Conservation (phyloP, 441 rosid genomes). For the Flueggea neowawraea region DNA sequence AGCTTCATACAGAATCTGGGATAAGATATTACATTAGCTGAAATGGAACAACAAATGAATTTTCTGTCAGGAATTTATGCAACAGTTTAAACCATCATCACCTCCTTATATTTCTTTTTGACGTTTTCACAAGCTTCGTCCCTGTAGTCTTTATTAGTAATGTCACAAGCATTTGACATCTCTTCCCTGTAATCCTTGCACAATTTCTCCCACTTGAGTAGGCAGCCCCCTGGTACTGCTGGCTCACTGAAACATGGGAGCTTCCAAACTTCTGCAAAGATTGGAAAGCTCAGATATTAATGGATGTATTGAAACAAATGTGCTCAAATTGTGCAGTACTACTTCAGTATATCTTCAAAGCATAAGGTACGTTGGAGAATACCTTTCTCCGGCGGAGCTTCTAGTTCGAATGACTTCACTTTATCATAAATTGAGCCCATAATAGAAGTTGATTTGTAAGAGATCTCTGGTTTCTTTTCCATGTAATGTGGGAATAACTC, state of each 20-base stretch:
- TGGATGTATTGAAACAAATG: not conserved
- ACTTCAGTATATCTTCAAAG: not conserved
- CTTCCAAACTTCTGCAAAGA: slow-evolving; percentile 42
- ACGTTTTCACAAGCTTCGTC: slow-evolving; percentile 22
- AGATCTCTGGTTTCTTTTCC: slow-evolving; percentile 29
- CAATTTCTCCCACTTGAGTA: slow-evolving; percentile 26
- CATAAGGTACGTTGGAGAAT: not conserved
- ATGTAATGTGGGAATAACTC: slow-evolving; percentile 59
- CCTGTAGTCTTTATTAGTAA: not conserved
- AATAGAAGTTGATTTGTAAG: slow-evolving; percentile 56
- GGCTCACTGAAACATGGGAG: slow-evolving; percentile 39
- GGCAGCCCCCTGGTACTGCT: slow-evolving; percentile 16
- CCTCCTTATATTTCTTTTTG: slow-evolving; percentile 44
- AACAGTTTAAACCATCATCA: slow-evolving; percentile 5
- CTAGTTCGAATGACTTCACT: slow-evolving; percentile 24
- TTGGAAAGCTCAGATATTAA: not conserved
- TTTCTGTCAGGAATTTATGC: not conserved
- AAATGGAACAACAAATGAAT: not conserved
- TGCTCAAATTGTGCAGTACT: not conserved
- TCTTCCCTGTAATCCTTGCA: slow-evolving; percentile 43
- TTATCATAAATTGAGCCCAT: slow-evolving; percentile 62
- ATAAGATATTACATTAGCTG: not conserved
- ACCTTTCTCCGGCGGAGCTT: slow-evolving; percentile 31
- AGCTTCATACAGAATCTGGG: slow-evolving; percentile 52
- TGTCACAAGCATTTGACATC: slow-evolving; percentile 20